These are phyloP conservation scores for Coemansia sp. DNA, from an alignment of 192 early-diverging fungal species.

Conservation along the genomic window DNA sequence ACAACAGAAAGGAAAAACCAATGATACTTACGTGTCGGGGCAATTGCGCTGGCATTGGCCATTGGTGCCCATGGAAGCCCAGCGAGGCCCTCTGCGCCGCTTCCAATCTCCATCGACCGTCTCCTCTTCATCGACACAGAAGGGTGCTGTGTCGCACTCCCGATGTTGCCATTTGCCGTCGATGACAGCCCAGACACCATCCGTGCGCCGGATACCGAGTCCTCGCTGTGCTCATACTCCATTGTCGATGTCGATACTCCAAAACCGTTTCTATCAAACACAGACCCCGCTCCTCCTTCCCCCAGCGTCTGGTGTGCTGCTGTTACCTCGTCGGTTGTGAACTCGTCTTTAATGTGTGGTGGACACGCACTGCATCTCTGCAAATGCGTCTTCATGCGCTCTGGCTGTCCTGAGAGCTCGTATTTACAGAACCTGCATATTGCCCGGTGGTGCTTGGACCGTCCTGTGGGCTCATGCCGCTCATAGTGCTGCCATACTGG, in stretches of 20 bases:
- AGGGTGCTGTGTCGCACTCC: too few species aligned
- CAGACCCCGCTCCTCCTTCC: not conserved
- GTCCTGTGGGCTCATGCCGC: conserved; percentile 52
- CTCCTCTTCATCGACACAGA: conserved; percentile 26
- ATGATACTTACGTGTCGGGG: conserved; percentile 34
- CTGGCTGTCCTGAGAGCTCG: conserved; percentile 54
- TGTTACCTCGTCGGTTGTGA: conserved; percentile 21
- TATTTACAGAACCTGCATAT: conserved; percentile 51
- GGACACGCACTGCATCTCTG: conserved; percentile 45
- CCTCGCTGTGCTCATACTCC: conserved; percentile 18
- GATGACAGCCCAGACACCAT: too few species aligned
- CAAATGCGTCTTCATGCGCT: conserved; percentile 54
- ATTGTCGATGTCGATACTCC: conserved; percentile 8
- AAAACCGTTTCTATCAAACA: conserved; percentile 15
- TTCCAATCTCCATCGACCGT: conserved; percentile 29
- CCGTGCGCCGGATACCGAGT: not conserved
- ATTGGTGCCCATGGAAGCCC: conserved; percentile 44
- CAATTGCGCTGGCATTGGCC: conserved; percentile 33
- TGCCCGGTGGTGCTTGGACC: conserved; percentile 54
- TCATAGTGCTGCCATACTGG: conserved; percentile 55
- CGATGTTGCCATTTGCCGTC: too few species aligned
- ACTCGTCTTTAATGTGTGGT: conserved; percentile 40
- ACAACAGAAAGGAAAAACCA: not conserved
- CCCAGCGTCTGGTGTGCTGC: not conserved
- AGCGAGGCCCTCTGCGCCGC: conserved; percentile 42